Conservation (phyloP, 2,329 filamentous ascomycete species). For the Mollisia scopiformis region DNA sequence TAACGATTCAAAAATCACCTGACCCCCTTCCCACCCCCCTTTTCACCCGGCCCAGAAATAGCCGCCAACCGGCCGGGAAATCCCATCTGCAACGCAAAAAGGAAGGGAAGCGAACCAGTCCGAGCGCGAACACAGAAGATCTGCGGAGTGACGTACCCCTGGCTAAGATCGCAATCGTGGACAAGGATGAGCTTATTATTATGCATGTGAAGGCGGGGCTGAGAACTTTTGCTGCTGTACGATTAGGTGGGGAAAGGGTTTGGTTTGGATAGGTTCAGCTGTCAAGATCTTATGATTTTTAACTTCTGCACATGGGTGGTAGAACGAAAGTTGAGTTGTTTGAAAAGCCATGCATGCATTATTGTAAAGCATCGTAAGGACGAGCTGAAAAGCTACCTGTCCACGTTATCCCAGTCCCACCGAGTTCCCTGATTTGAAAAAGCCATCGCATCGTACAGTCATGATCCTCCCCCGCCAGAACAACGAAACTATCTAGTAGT, state of each 20-base stretch:
- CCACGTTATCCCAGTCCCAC: neutral
- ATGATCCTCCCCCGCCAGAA: neutral
- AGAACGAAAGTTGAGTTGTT: neutral
- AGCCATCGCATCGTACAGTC: conserved; percentile 1
- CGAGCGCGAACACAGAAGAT: neutral
- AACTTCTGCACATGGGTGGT: neutral
- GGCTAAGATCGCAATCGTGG: neutral
- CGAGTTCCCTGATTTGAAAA: too few species aligned
- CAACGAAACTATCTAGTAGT: conserved; percentile 2
- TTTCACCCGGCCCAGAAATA: too few species aligned
- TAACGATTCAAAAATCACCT: too few species aligned
- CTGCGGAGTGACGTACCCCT: neutral
- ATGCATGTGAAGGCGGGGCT: neutral
- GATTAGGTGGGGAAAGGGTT: neutral
- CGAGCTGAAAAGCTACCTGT: neutral
- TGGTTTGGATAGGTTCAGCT: neutral
- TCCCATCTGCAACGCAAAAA: neutral
- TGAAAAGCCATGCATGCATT: neutral
- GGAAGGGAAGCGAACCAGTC: neutral
- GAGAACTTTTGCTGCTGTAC: neutral
- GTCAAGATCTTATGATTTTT: neutral
- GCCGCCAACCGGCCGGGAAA: too few species aligned
- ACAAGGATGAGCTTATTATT: neutral
- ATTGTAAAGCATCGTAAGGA: neutral
- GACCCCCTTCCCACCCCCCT: too few species aligned